Evolutionary conservation across 2,329 filamentous ascomycete species (phyloP).

Genomic region (Colletotrichum cordylinicola): DNA sequence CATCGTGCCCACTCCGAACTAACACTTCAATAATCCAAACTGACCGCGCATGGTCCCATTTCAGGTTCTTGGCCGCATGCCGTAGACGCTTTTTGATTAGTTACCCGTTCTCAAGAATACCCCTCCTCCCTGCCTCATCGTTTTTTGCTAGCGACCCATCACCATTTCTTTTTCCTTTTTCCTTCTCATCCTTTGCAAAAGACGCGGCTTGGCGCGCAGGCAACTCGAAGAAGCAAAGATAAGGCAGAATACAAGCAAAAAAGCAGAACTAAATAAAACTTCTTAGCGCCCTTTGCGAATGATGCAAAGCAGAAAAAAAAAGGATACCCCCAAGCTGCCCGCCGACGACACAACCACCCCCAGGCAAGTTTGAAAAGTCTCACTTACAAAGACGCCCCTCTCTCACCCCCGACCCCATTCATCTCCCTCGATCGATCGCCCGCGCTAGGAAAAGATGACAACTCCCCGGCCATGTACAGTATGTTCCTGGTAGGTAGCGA

Average conservation of each 20-base stretch:
- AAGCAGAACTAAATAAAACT: not conserved
- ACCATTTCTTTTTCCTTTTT: not conserved
- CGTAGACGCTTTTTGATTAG: not conserved
- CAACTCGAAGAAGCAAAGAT: not conserved
- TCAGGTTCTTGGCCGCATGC: not conserved
- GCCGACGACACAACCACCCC: not conserved
- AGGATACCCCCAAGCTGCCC: not conserved
- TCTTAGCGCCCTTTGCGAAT: not conserved
- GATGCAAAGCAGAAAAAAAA: not conserved
- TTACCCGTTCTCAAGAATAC: not conserved
- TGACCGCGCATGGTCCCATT: not conserved
- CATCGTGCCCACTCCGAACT: not conserved
- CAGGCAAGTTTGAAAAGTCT: not conserved
- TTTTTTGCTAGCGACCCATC: not conserved
- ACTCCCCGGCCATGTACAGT: not conserved
- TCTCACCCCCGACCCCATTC: not conserved
- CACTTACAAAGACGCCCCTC: not conserved
- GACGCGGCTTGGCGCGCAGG: not conserved
- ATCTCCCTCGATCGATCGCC: constrained; percentile 18
- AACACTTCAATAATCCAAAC: not conserved
- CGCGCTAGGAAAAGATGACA: constrained; percentile 4
- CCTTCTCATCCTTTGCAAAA: not conserved
- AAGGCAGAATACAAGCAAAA: not conserved
- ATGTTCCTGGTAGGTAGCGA: not conserved
- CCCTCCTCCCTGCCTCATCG: not conserved